These are phyloP conservation scores for Pyrrhoderma lamaoense DNA, from an alignment of 1,284 basidiomycete genomes.

Conservation along the genomic window DNA sequence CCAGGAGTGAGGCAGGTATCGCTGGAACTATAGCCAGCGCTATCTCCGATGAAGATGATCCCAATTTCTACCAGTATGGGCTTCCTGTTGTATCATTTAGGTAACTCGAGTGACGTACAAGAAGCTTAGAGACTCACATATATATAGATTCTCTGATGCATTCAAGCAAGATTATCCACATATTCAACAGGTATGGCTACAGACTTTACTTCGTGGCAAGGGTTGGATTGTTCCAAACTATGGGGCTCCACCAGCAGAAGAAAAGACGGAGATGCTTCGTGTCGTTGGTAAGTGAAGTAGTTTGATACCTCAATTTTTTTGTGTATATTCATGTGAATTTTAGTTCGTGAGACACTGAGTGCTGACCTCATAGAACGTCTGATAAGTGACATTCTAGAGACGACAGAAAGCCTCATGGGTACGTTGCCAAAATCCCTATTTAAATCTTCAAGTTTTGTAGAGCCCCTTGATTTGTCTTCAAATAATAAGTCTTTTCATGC, in stretches of 20 bases:
- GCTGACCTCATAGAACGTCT: slow-evolving; percentile 40
- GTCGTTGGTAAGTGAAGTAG: slow-evolving; percentile 38
- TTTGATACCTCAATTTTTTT: background rate
- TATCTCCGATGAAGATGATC: slow-evolving; percentile 28
- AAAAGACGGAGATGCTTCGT: slow-evolving; percentile 52
- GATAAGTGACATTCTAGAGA: slow-evolving; percentile 37
- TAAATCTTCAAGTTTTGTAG: slow-evolving; percentile 1
- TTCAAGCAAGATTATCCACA: slow-evolving; percentile 47
- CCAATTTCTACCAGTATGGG: slow-evolving; percentile 43
- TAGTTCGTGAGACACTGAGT: slow-evolving; percentile 47
- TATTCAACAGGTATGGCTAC: slow-evolving; percentile 60
- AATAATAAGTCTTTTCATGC: too few relatives aligned
- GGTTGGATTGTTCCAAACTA: slow-evolving; percentile 65
- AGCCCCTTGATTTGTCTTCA: background rate
- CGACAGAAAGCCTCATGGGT: slow-evolving; percentile 35
- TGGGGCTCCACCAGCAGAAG: slow-evolving; percentile 41
- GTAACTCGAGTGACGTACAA: slow-evolving; percentile 21
- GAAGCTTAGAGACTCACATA: too few relatives aligned
- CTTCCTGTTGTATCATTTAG: slow-evolving; percentile 69
- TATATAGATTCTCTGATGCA: slow-evolving; percentile 41
- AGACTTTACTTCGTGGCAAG: slow-evolving; percentile 39
- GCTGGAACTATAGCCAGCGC: slow-evolving; percentile 20
- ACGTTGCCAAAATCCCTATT: slow-evolving; percentile 15
- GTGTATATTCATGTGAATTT: slow-evolving; percentile 18
- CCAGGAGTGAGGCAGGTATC: slow-evolving; percentile 18